Conservation (phyloP, 176 grass and related monocot genomes). For the Eragrostis curvula region DNA sequence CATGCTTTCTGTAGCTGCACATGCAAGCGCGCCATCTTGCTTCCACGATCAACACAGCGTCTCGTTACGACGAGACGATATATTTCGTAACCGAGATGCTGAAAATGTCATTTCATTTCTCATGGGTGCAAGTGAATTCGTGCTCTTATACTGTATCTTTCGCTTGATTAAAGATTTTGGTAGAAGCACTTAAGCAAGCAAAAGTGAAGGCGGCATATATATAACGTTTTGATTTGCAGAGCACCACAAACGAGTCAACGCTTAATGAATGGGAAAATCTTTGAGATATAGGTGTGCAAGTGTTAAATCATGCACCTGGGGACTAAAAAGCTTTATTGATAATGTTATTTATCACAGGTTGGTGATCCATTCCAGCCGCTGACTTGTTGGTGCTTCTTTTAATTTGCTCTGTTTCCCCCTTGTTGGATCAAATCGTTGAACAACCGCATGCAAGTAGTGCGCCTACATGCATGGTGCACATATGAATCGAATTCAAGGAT, state of each 20-base stretch:
- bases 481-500: not conserved
- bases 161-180: not conserved
- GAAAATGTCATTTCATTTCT: no score
- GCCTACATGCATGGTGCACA: not conserved
- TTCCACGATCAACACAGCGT: no score
- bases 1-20: no score
- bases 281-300: not conserved
- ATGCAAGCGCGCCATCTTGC: no score
- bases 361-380: not conserved
- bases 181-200: not conserved
- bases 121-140: no score
- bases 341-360: not conserved
- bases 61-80: no score
- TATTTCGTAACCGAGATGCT: no score
- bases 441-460: not conserved
- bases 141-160: no score
- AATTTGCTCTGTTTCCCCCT: not conserved
- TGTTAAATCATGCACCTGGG: not conserved
- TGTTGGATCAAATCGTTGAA: not conserved
- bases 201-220: not conserved
- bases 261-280: not conserved
- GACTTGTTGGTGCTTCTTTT: not conserved
- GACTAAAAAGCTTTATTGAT: not conserved
- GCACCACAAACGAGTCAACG: not conserved
- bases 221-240: not conserved